Percentiles rank a stretch among this genome's conserved stretches.
These are phyloP conservation scores for Chaetomium strumarium DNA, from an alignment of 2,329 filamentous ascomycete species.

Conservation along the genomic window DNA sequence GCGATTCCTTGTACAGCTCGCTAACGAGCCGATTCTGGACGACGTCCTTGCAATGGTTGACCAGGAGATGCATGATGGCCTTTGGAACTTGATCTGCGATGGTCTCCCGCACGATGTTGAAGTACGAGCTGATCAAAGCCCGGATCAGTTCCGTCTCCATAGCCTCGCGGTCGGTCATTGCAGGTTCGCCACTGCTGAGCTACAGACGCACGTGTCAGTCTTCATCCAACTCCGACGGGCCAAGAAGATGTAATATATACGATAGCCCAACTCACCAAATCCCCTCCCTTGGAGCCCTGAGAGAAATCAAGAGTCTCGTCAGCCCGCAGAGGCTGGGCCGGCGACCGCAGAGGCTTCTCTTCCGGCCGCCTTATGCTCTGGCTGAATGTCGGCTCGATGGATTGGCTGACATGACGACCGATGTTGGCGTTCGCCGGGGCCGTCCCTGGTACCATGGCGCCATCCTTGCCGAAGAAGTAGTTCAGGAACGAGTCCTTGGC, in stretches of 20 bases:
- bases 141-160: conserved; percentile 98
- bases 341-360: conserved; percentile 50
- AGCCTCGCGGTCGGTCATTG: conserved; percentile 88
- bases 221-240: not conserved
- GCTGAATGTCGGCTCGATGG: conserved; percentile 72
- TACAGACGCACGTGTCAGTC: conserved; percentile 29
- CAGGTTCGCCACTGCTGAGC: conserved; percentile 66
- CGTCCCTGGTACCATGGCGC: conserved; percentile 44
- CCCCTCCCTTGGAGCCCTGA: conserved; percentile 41
- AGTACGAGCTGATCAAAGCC: conserved; percentile 94
- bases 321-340: conserved; percentile 33
- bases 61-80: conserved; percentile 95
- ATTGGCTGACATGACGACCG: conserved; percentile 67
- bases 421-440: conserved; percentile 35
- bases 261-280: conserved; percentile 58
- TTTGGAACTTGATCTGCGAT: conserved; percentile 98
- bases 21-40: conserved; percentile 96
- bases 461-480: conserved; percentile 98
- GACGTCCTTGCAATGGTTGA: conserved; percentile 97
- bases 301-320: conserved; percentile 41
- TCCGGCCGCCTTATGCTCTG: conserved; percentile 73
- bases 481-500: conserved; percentile 90
- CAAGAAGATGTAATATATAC: not conserved
- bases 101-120: conserved; percentile 98
- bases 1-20: conserved; percentile 84